Base-by-base conservation (phyloP, 169 alveolate species). In the Amoebophrya sp. region DNA sequence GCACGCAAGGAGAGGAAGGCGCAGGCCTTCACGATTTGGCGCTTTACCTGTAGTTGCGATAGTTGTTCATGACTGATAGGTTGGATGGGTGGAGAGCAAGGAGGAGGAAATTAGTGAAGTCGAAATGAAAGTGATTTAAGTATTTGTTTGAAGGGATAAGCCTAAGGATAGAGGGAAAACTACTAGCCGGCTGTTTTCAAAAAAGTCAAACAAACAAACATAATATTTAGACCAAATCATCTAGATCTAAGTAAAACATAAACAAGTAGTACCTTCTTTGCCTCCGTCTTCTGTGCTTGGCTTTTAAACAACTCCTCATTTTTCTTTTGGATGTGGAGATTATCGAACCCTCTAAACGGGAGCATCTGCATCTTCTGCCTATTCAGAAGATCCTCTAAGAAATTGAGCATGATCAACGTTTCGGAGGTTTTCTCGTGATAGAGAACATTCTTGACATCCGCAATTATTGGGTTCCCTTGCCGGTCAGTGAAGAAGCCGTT, bases 1-100 rank as follows among this genome's bases (percentile, higher is more conserved):
- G 39, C 83, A 12, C 83, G 83, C 33, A 65, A 18, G 33, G 36
- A 12, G 33, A 65, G 26, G 2, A 65, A 18, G 39, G 83, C 83
- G 83, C 83, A 65, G 39, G 83, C 83, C 26, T 65, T 65, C 83
- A 65, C 83, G 83, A 65, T 65, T 36, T 26, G 18, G 36, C 83
- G 83, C 83, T 65, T 65, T 6, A 65, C 26, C n/a, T n/a, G n/a
- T n/a, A n/a, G n/a, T n/a, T n/a, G n/a, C n/a, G n/a, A n/a, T n/a
- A n/a, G n/a, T n/a, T n/a, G n/a, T n/a, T n/a, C n/a, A n/a, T n/a
- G n/a, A n/a, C n/a, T n/a, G n/a, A n/a, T n/a, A n/a, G n/a, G n/a
- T n/a, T n/a, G n/a, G n/a, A n/a, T n/a, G n/a, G n/a, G n/a, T n/a
- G n/a, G n/a, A n/a, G n/a, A n/a, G n/a, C n/a, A n/a, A n/a, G n/a